Evolutionary conservation across 148 eudicot genomes (phyloP), one percentile per base, ranked within the genome.

Genomic region (Agrostemma githago): DNA sequence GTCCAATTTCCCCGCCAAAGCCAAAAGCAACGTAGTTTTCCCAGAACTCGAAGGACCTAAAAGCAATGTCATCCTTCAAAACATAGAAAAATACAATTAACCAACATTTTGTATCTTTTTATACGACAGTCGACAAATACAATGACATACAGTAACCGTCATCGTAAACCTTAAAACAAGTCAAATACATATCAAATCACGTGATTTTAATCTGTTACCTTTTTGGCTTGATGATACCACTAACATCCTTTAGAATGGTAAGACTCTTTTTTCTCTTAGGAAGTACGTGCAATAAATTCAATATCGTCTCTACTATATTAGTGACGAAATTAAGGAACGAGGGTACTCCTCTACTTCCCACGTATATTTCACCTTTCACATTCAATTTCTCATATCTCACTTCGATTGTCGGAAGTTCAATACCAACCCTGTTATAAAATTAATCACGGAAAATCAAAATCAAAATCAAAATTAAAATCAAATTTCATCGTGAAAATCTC

Each of bases 191-290:
- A 26, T 26, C 34, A 26, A 26, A 26, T 26, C 34, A 26, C 34
- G 34, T 26, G 34, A 26, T 26, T 4, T 59, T 6, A 6, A 12
- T 4, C 8, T 8, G 12, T 41, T 70, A 92, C 97, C 95, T 86
- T 66, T 92, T 88, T 82, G 97, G 95, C 84, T 87, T 85, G 82
- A 92, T 84, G 72, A 92, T 86, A 60, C 97, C 97, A 81, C 84
- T 88, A 5, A 88, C 67, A 78, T 92, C 88, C 62, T 82, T 85
- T 58, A 92, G 88, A 69, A 92, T 88, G 58, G 86, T 77, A 40
- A 89, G 38, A 44, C 78, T 83, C 62, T 73, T 83, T 86, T 88
- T 89, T 57, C 81, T 70, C 72, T 78, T 89, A n/a, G 91, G 91
- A 75, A 85, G 81, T 56, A 92, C 17, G 74, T 79, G 91, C 44